These are phyloP conservation scores for Coprinellus micaceus DNA, from an alignment of 768 basidiomycete species.

Conservation along the genomic window DNA sequence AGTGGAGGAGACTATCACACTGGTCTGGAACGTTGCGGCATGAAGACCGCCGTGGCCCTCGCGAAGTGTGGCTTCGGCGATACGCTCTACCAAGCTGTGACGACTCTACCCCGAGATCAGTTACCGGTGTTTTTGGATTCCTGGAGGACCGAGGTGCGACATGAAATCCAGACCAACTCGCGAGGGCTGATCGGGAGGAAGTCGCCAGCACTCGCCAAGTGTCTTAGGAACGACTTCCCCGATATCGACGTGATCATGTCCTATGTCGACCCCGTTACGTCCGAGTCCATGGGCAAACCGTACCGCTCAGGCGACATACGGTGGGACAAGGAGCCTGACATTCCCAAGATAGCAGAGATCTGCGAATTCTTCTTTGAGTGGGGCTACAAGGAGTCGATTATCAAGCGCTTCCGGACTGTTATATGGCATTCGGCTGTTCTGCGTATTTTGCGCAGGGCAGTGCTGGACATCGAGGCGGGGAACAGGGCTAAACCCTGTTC, in stretches of 20 bases:
- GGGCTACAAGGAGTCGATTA: slow-evolving; percentile 79
- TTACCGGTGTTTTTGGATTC: slow-evolving; percentile 51
- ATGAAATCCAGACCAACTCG: slow-evolving; percentile 69
- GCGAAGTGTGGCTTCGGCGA: slow-evolving; percentile 82
- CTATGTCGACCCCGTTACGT: slow-evolving; percentile 77
- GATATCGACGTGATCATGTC: slow-evolving; percentile 68
- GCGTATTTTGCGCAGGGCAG: slow-evolving; percentile 64
- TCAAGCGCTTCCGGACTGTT: slow-evolving; percentile 79
- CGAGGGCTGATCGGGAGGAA: slow-evolving; percentile 62
- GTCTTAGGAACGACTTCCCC: slow-evolving; percentile 67
- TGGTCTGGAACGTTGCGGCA: slow-evolving; percentile 65
- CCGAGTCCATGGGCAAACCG: slow-evolving; percentile 50
- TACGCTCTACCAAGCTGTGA: slow-evolving; percentile 56
- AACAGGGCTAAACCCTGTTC: slow-evolving; percentile 2
- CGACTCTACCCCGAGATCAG: slow-evolving; percentile 38
- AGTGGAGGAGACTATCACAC: slow-evolving; percentile 90
- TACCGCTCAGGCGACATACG: slow-evolving; percentile 34
- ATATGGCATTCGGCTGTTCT: slow-evolving; percentile 76
- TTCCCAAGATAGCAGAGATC: slow-evolving; percentile 66
- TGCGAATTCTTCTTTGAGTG: slow-evolving; percentile 93
- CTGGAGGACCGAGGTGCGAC: slow-evolving; percentile 61
- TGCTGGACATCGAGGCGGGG: slow-evolving; percentile 43
- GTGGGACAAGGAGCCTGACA: slow-evolving; percentile 60
- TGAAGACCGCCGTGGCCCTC: slow-evolving; percentile 69
- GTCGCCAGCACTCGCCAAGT: slow-evolving; percentile 57